These are phyloP conservation scores for Alloteropsis semialata DNA, from an alignment of 176 grass and related monocot species.

Conservation along the genomic window DNA sequence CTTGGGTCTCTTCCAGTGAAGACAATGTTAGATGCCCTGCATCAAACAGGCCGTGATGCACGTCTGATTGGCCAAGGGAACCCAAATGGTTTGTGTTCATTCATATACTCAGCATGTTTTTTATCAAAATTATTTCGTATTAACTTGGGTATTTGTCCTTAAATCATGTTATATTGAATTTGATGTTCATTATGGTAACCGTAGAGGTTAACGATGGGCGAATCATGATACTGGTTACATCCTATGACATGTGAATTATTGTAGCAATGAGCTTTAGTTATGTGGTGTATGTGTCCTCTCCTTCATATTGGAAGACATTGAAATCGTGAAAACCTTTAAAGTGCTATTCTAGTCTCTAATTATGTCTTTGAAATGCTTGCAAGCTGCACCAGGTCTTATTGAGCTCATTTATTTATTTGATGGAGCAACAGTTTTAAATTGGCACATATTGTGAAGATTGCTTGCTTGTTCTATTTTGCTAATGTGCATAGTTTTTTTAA, in stretches of 20 bases:
- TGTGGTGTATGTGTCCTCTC: neutral
- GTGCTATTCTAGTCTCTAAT: neutral
- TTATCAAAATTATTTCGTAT: neutral
- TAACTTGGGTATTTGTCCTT: neutral
- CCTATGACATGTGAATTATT: neutral
- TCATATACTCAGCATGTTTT: conserved; percentile 21
- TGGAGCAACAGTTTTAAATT: neutral
- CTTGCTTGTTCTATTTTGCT: conserved; percentile 18
- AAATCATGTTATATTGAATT: neutral
- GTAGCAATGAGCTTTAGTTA: neutral
- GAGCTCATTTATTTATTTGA: neutral
- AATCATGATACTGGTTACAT: neutral
- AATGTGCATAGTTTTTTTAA: neutral
- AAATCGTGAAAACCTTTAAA: neutral
- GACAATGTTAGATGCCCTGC: conserved; percentile 74
- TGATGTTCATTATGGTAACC: neutral
- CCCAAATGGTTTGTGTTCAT: conserved; percentile 64
- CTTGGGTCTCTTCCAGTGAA: conserved; percentile 79
- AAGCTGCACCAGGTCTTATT: neutral
- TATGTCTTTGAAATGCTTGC: neutral
- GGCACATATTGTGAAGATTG: conserved; percentile 17
- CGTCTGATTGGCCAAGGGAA: conserved; percentile 91
- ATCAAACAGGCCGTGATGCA: conserved; percentile 67
- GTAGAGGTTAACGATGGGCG: neutral
- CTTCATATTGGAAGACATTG: neutral